Conservation (phyloP, 805 yeast species). For the Starmerella scarabaei region DNA sequence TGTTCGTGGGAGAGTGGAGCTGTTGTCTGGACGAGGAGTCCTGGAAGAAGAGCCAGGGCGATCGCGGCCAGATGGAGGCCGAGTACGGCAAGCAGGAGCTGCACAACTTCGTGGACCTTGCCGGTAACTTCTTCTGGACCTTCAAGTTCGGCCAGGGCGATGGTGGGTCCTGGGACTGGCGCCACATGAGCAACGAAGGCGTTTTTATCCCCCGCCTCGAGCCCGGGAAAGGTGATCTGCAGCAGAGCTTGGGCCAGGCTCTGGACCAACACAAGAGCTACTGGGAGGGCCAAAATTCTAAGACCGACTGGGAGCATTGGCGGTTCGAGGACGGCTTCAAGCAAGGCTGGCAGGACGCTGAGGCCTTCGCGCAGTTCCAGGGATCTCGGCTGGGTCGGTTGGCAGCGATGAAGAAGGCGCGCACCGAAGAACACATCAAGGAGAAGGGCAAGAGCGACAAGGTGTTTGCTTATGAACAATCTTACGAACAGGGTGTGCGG, state of each 20-base stretch:
- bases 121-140: constrained; percentile 86
- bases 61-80: constrained; percentile 43
- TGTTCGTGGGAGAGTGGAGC: constrained; percentile 79
- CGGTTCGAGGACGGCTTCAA: constrained; percentile 67
- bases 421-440: constrained; percentile 48
- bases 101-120: constrained; percentile 34
- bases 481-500: constrained; percentile 51
- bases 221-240: constrained; percentile 8
- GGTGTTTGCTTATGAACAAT: constrained; percentile 86
- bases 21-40: constrained; percentile 69
- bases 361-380: constrained; percentile 53
- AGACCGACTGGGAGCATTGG: constrained; percentile 63
- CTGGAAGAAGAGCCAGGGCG: constrained; percentile 44
- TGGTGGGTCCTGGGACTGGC: constrained; percentile 96
- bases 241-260: constrained; percentile 29
- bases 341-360: constrained; percentile 62
- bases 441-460: constrained; percentile 42
- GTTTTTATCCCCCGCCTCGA: constrained; percentile 6
- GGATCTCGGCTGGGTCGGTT: constrained; percentile 64
- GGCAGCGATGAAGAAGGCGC: constrained; percentile 51
- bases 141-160: constrained; percentile 73
- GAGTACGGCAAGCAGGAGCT: constrained; percentile 50
- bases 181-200: constrained; percentile 40
- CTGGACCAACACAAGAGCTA: constrained; percentile 42
- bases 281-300: constrained; percentile 50